A percentile compares a stretch with the other conserved stretches of the same genome.
Conservation (phyloP, 1,284 basidiomycete species). For the Coniferiporia sulphurascens region DNA sequence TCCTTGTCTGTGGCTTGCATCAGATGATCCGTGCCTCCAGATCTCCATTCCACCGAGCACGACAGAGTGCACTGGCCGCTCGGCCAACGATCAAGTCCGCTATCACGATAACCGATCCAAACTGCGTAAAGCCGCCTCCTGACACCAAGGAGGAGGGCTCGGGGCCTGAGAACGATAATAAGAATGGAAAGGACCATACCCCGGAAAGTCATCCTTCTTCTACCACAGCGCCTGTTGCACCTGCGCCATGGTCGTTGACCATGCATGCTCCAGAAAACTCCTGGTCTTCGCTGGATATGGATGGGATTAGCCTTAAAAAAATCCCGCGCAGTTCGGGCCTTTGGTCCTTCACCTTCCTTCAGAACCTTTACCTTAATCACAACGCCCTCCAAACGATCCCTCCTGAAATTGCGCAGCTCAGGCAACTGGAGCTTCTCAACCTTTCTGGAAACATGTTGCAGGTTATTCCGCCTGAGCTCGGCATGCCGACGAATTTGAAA, state of each 20-base stretch:
- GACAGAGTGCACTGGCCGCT: too few species aligned
- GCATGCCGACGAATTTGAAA: too few species aligned
- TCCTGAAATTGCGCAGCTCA: constrained; percentile 79
- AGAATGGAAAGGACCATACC: constrained; percentile 23
- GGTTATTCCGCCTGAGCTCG: constrained; percentile 82
- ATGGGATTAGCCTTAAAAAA: constrained; percentile 90
- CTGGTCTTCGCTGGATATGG: constrained; percentile 96
- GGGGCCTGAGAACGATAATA: too few species aligned
- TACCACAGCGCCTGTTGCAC: constrained; percentile 60
- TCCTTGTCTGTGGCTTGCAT: too few species aligned
- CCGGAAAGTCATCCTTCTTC: constrained; percentile 67
- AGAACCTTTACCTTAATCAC: constrained; percentile 92
- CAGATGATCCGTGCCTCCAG: too few species aligned
- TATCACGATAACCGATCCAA: constrained; percentile 81
- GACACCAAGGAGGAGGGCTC: constrained; percentile 32
- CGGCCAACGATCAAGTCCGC: constrained; percentile 74
- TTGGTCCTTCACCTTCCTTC: constrained; percentile 91
- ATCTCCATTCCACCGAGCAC: too few species aligned
- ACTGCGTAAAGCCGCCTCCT: constrained; percentile 46
- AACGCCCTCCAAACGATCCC: constrained; percentile 81
- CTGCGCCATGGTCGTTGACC: constrained; percentile 53
- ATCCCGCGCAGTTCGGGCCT: constrained; percentile 79
- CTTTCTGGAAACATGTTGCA: constrained; percentile 86
- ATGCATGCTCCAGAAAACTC: constrained; percentile 61
- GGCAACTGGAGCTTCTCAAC: constrained; percentile 88